phyloP scores from a whole-genome alignment of 2,329 filamentous ascomycete genomes.

The Curvularia spicifera region DNA sequence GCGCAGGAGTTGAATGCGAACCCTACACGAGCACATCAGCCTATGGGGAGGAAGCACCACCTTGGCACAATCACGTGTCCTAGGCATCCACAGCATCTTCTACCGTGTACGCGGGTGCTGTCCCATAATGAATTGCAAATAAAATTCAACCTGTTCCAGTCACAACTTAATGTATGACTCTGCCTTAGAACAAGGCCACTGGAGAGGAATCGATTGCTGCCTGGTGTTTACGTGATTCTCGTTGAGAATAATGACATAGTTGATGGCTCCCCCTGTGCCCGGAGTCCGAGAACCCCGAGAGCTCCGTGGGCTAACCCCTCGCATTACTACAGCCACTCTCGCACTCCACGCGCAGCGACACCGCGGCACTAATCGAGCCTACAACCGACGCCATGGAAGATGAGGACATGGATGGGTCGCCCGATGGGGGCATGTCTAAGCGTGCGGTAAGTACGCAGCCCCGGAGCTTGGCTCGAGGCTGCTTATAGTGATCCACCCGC shows the following conservation, averaged over 20 bases:
- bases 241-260: conserved; percentile 24
- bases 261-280: conserved; percentile 8
- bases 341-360: conserved; percentile 24
- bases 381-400: conserved; percentile 36
- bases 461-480: background rate
- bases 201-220: background rate
- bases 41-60: background rate
- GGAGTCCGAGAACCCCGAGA: conserved; percentile 31
- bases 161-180: background rate
- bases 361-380: conserved; percentile 17
- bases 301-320: conserved; percentile 20
- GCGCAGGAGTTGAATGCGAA: conserved; percentile 1
- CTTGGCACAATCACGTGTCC: conserved; percentile 20
- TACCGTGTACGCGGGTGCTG: background rate
- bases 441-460: conserved; percentile 35
- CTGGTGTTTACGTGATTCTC: background rate
- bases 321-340: conserved; percentile 13
- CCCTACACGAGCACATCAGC: conserved; percentile 2
- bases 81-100: conserved; percentile 1
- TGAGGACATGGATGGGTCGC: conserved; percentile 38
- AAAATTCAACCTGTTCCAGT: background rate
- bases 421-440: conserved; percentile 37
- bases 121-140: background rate
- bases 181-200: background rate
- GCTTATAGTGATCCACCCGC: background rate